Evolutionary conservation across 345 rosid species (phyloP).

Genomic region (Capsella bursapastoris): DNA sequence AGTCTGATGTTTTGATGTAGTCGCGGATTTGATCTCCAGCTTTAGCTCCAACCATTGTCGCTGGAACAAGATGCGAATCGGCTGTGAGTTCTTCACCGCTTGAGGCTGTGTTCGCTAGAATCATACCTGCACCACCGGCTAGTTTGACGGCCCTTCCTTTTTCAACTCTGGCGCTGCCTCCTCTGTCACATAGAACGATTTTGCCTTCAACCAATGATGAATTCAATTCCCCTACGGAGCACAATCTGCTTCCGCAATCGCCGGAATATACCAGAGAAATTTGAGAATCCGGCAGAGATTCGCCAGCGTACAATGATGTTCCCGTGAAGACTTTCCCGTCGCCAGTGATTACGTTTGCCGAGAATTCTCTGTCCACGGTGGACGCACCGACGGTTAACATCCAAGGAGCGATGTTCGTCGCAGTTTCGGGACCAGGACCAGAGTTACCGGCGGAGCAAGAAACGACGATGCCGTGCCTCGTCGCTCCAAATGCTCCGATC

Average conservation of each 20-base stretch:
- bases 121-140: slow-evolving; percentile 77
- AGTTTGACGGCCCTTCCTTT: slow-evolving; percentile 72
- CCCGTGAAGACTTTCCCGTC: slow-evolving; percentile 60
- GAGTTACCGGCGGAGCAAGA: slow-evolving; percentile 95
- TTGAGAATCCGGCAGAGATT: slow-evolving; percentile 48
- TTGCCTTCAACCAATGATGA: slow-evolving; percentile 57
- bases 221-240: slow-evolving; percentile 50
- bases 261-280: slow-evolving; percentile 65
- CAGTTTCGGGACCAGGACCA: slow-evolving; percentile 76
- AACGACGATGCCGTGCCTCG: slow-evolving; percentile 63
- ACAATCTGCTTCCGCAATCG: slow-evolving; percentile 64
- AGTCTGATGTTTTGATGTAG: slow-evolving; percentile 47
- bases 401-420: slow-evolving; percentile 93
- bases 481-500: slow-evolving; percentile 80
- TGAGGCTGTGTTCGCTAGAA: slow-evolving; percentile 60
- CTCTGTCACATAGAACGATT: slow-evolving; percentile 69
- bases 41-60: slow-evolving; percentile 64
- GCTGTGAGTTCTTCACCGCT: slow-evolving; percentile 78
- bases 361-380: slow-evolving; percentile 80
- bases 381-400: slow-evolving; percentile 90
- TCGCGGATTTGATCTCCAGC: slow-evolving; percentile 55
- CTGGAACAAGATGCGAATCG: slow-evolving; percentile 71
- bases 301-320: slow-evolving; percentile 75
- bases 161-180: slow-evolving; percentile 67
- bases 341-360: slow-evolving; percentile 76